These are phyloP conservation scores for Batrachochytrium dendrobatidis DNA, from an alignment of 371 early-diverging fungal genomes.

Conservation along the genomic window DNA sequence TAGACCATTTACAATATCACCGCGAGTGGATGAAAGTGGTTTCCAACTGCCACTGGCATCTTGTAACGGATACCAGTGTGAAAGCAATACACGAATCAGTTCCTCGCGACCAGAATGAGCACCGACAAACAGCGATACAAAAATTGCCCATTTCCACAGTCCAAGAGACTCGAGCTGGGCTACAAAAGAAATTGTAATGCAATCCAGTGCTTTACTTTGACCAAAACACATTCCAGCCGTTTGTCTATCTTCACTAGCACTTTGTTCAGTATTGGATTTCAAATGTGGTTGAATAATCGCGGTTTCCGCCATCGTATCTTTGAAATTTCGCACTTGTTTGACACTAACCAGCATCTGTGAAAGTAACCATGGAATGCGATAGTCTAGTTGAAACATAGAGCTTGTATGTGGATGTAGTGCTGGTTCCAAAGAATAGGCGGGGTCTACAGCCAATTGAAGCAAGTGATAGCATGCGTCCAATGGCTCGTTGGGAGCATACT, in stretches of 20 bases:
- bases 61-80: slow-evolving; percentile 20
- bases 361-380: slow-evolving; percentile 53
- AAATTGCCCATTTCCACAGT: slow-evolving; percentile 67
- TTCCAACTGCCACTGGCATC: slow-evolving; percentile 25
- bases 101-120: slow-evolving; percentile 17
- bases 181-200: slow-evolving; percentile 44
- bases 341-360: slow-evolving; percentile 47
- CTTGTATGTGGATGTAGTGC: slow-evolving; percentile 46
- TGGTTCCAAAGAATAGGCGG: slow-evolving; percentile 40
- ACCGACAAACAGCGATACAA: slow-evolving; percentile 45
- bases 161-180: slow-evolving; percentile 57
- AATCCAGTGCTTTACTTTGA: slow-evolving; percentile 27
- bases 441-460: slow-evolving; percentile 39
- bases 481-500: background rate
- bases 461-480: slow-evolving; percentile 58
- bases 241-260: too few species aligned
- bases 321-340: slow-evolving; percentile 37
- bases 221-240: slow-evolving; percentile 3
- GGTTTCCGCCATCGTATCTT: slow-evolving; percentile 22
- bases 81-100: slow-evolving; percentile 21
- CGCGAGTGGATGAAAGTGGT: slow-evolving; percentile 8
- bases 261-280: too few species aligned
- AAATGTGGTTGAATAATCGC: too few species aligned
- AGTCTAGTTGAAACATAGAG: slow-evolving; percentile 42
- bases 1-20: background rate